These are phyloP conservation scores for Mangifera indica DNA, from an alignment of 345 rosid genomes.

Conservation along the genomic window DNA sequence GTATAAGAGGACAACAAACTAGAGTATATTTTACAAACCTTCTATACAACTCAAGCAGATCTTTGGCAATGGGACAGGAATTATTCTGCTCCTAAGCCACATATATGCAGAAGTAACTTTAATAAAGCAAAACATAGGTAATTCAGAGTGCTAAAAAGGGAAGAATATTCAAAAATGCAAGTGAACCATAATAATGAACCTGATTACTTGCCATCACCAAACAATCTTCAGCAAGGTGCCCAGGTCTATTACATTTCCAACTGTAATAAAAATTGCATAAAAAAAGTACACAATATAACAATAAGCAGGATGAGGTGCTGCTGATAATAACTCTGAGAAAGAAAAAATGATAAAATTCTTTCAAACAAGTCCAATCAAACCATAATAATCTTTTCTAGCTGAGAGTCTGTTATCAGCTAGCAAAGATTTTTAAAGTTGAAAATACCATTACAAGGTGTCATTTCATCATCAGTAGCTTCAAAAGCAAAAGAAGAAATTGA, in stretches of 20 bases:
- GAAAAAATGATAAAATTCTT: neutral
- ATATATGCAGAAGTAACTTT: conserved; percentile 26
- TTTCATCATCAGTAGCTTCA: neutral
- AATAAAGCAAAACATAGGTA: neutral
- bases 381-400: neutral
- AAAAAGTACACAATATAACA: neutral
- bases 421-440: neutral
- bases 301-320: neutral
- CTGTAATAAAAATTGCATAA: conserved; percentile 28
- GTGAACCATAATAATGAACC: conserved; percentile 31
- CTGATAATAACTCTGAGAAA: neutral
- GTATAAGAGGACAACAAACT: conserved; percentile 1
- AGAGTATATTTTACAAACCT: conserved; percentile 38
- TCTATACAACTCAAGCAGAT: conserved; percentile 54
- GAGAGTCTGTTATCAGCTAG: neutral
- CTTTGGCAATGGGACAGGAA: conserved; percentile 41
- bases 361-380: neutral
- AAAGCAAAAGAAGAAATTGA: neutral
- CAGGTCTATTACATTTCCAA: conserved; percentile 67
- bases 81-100: conserved; percentile 29
- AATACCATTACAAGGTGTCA: neutral
- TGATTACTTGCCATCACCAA: conserved; percentile 33
- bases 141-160: neutral
- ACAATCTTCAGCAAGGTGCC: conserved; percentile 77
- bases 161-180: neutral